phyloP scores from a whole-genome alignment of 148 eudicot genomes.

The Pouteria glomerata region DNA sequence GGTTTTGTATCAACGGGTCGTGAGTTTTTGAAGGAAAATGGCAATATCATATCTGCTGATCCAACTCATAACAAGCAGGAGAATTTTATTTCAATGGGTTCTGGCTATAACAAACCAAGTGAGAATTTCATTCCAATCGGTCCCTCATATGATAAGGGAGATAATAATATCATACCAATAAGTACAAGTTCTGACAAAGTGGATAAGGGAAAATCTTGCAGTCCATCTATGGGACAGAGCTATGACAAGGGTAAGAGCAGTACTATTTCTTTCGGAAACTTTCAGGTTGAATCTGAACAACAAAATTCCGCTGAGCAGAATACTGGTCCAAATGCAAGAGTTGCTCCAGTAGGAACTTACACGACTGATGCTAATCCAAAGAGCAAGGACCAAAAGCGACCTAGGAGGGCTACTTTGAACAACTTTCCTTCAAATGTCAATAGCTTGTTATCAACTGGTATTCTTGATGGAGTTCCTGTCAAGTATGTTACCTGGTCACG shows the following conservation, averaged over 20 bases:
- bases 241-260: slow-evolving; percentile 26
- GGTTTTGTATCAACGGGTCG: slow-evolving; percentile 5
- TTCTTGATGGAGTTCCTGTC: slow-evolving; percentile 81
- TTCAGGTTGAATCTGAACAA: slow-evolving; percentile 27
- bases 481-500: slow-evolving; percentile 80
- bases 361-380: slow-evolving; percentile 29
- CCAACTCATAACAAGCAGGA: slow-evolving; percentile 16
- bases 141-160: no score
- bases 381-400: slow-evolving; percentile 49
- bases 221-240: slow-evolving; percentile 12
- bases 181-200: slow-evolving; percentile 7
- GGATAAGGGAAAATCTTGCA: not conserved
- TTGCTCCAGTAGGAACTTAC: slow-evolving; percentile 22
- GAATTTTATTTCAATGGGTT: no score
- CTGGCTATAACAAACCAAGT: slow-evolving; percentile 11
- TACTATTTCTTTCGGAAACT: slow-evolving; percentile 62
- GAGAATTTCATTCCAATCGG: slow-evolving; percentile 13
- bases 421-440: slow-evolving; percentile 83
- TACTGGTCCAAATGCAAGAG: slow-evolving; percentile 25
- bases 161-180: slow-evolving; percentile 13
- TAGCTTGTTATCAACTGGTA: slow-evolving; percentile 81
- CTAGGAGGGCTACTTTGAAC: slow-evolving; percentile 46
- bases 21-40: slow-evolving; percentile 7
- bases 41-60: slow-evolving; percentile 11
- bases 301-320: slow-evolving; percentile 29